A percentile compares a stretch with the other conserved stretches of the same genome.
phyloP scores from a whole-genome alignment of 768 basidiomycete genomes.

The Melanogaster broomeanus region DNA sequence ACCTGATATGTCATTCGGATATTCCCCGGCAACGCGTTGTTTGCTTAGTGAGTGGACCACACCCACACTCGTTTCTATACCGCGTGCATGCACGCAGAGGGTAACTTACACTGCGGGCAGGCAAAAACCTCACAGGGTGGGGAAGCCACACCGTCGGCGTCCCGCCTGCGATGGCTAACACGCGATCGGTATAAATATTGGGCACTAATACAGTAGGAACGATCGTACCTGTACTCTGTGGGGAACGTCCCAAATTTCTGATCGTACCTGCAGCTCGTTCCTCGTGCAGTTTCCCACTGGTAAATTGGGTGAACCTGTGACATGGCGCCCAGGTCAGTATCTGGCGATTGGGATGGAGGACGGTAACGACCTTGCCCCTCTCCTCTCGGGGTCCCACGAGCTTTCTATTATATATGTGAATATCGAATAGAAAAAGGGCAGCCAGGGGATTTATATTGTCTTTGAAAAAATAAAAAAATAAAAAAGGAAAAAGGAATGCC shows the following conservation, averaged over 20 bases:
- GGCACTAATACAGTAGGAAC: not conserved
- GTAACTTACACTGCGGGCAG: conserved; percentile 6
- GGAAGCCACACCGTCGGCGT: not conserved
- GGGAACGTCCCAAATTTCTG: conserved; percentile 4
- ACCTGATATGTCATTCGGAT: conserved; percentile 12
- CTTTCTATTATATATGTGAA: not conserved
- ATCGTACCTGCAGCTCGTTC: conserved; percentile 14
- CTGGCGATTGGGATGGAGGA: not conserved
- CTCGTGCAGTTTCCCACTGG: conserved; percentile 2
- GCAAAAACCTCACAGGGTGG: too few species aligned
- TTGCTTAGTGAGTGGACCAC: conserved; percentile 12
- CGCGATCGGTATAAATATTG: conserved; percentile 1
- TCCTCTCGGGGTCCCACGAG: not conserved
- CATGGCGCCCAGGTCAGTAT: not conserved
- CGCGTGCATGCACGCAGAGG: conserved; percentile 1
- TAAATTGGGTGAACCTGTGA: not conserved
- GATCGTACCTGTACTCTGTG: conserved; percentile 10
- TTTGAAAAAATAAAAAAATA: not conserved
- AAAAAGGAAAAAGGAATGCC: not conserved
- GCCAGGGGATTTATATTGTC: not conserved
- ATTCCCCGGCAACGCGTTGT: conserved; percentile 8
- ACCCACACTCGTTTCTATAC: conserved; percentile 5
- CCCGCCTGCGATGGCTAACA: not conserved
- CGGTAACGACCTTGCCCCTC: not conserved
- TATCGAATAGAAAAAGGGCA: not conserved